These are phyloP conservation scores for Tuber calosporum DNA, from an alignment of 495 filamentous ascomycete genomes.

Conservation along the genomic window DNA sequence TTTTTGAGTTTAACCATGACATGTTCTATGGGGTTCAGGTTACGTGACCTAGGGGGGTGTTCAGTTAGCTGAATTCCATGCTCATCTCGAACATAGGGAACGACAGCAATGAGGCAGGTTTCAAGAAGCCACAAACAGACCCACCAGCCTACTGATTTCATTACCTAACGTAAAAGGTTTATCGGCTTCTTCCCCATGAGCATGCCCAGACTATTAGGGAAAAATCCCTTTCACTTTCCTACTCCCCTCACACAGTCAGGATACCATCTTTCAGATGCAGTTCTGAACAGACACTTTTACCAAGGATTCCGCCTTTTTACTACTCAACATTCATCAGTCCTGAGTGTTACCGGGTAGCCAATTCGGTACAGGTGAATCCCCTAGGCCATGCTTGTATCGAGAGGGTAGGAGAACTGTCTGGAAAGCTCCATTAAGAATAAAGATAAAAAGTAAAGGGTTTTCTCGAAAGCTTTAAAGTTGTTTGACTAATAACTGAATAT, in stretches of 20 bases:
- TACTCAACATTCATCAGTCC: constrained; percentile 28
- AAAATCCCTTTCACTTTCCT: constrained; percentile 10
- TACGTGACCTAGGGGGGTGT: constrained; percentile 21
- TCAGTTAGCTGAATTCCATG: constrained; percentile 2
- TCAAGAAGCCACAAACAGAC: constrained; percentile 9
- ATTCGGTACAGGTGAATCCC: no score
- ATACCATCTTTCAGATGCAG: constrained; percentile 13
- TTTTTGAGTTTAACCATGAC: constrained; percentile 11
- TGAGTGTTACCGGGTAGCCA: no score
- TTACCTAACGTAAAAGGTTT: constrained; percentile 7
- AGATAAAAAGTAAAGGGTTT: no score
- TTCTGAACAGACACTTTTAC: constrained; percentile 18
- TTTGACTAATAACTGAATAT: no score
- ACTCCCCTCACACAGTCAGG: constrained; percentile 13
- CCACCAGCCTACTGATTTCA: constrained; percentile 7
- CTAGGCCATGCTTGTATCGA: no score
- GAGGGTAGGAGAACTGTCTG: no score
- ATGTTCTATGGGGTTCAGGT: constrained; percentile 32
- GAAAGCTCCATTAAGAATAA: no score
- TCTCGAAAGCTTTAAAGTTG: no score
- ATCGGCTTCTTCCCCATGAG: constrained; percentile 10
- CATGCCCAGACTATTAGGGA: constrained; percentile 23
- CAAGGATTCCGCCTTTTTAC: constrained; percentile 8
- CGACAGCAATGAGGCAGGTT: neutral
- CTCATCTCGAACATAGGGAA: neutral